Evolutionary conservation across 2,329 filamentous ascomycete genomes (phyloP).

Genomic region (Ophiostoma sp.): DNA sequence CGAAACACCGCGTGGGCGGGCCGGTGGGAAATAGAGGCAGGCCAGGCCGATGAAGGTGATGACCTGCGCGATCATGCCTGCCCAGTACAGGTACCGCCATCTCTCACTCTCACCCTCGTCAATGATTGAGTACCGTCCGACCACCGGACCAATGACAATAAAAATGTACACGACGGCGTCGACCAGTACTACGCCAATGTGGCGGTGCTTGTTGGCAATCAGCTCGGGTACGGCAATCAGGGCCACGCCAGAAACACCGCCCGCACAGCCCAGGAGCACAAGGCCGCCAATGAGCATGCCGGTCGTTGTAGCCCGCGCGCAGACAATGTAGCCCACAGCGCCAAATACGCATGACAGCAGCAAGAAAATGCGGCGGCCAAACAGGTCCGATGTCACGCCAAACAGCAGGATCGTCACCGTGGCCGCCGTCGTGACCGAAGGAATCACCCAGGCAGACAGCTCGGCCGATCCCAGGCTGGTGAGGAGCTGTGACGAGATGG

Average conservation of each 20-base stretch:
- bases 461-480: not conserved
- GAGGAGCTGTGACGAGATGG: not conserved
- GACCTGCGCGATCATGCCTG: conserved; percentile 17
- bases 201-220: conserved; percentile 21
- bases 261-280: conserved; percentile 11
- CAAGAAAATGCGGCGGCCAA: conserved; percentile 21
- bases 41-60: not conserved
- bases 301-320: conserved; percentile 8
- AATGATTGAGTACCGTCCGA: conserved; percentile 5
- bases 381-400: conserved; percentile 21
- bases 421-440: not conserved
- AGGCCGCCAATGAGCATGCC: conserved; percentile 21
- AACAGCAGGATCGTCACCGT: not conserved
- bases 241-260: conserved; percentile 9
- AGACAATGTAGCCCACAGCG: conserved; percentile 15
- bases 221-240: conserved; percentile 20
- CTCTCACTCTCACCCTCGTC: not conserved
- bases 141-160: conserved; percentile 22
- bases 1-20: conserved; percentile 22
- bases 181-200: conserved; percentile 21
- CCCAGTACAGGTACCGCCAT: conserved; percentile 26
- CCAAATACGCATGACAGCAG: conserved; percentile 10
- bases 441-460: not conserved
- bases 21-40: conserved; percentile 9
- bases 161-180: conserved; percentile 22